Evolutionary conservation across 441 rosid species (phyloP).

Genomic region (Populus tomentosa): DNA sequence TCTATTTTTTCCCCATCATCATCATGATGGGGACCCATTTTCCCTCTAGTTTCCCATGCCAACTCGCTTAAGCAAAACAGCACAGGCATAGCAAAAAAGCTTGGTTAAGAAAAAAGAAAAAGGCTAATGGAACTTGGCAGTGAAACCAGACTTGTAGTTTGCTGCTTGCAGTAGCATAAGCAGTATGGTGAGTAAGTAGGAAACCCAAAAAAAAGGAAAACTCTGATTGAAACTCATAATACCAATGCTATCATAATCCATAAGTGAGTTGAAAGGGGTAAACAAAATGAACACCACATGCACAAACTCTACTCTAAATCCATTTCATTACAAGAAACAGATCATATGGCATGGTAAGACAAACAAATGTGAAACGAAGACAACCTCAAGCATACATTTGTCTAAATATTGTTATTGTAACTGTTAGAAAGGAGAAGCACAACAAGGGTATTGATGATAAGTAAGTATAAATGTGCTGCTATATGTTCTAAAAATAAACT

Average conservation of each 20-base stretch:
- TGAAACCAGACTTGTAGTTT: not conserved
- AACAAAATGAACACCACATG: not conserved
- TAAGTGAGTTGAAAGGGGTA: not conserved
- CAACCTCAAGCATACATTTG: not conserved
- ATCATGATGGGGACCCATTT: not conserved
- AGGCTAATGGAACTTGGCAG: not conserved
- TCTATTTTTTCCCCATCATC: not conserved
- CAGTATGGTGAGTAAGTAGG: not conserved
- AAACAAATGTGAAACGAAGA: not conserved
- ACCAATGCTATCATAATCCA: not conserved
- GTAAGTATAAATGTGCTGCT: not conserved
- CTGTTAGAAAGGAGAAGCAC: not conserved
- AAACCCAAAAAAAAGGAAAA: not conserved
- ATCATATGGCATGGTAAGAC: not conserved
- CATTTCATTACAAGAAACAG: not conserved
- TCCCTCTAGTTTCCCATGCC: not conserved
- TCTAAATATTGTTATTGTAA: not conserved
- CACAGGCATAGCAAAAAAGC: not conserved
- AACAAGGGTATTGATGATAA: not conserved
- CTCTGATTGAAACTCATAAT: not conserved
- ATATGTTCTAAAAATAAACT: not conserved
- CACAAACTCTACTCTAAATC: not conserved
- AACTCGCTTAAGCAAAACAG: not conserved
- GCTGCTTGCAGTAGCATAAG: not conserved
- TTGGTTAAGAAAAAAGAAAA: not conserved